These are phyloP conservation scores for Candida fluviatilis DNA, from an alignment of 805 yeast species.

Conservation along the genomic window DNA sequence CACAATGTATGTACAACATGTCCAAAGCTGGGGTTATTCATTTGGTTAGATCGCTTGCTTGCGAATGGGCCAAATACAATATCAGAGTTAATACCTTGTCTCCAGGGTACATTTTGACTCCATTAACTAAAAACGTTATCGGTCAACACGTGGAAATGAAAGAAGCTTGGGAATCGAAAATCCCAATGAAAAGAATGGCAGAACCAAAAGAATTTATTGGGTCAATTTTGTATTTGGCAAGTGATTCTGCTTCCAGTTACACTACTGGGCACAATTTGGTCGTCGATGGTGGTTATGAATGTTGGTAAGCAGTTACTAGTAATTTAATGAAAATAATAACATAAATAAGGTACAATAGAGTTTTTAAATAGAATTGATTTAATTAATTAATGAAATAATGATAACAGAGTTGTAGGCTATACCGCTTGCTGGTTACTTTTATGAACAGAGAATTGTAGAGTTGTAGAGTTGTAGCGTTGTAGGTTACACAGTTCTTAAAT, in stretches of 20 bases:
- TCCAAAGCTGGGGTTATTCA: slow-evolving; percentile 85
- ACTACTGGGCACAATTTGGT: slow-evolving; percentile 81
- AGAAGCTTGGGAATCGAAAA: slow-evolving; percentile 65
- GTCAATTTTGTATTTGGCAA: slow-evolving; percentile 66
- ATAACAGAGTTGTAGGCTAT: too few species aligned
- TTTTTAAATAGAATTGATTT: neutral
- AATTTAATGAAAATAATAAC: too few species aligned
- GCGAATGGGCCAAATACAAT: slow-evolving; percentile 77
- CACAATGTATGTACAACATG: slow-evolving; percentile 78
- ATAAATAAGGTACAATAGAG: too few species aligned
- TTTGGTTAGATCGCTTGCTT: slow-evolving; percentile 68
- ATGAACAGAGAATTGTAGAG: too few species aligned
- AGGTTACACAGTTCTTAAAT: too few species aligned
- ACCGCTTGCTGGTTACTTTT: too few species aligned
- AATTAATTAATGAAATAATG: too few species aligned
- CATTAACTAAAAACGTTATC: slow-evolving; percentile 69
- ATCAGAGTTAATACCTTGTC: slow-evolving; percentile 75
- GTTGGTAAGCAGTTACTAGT: too few species aligned
- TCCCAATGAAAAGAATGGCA: slow-evolving; percentile 81
- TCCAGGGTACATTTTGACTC: slow-evolving; percentile 80
- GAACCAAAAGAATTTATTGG: slow-evolving; percentile 83
- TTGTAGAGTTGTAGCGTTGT: too few species aligned
- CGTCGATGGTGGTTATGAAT: slow-evolving; percentile 84
- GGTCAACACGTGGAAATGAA: slow-evolving; percentile 58
- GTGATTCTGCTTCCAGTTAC: slow-evolving; percentile 66